phyloP scores from a whole-genome alignment of 2,329 filamentous ascomycete genomes.

The Tolypocladium pustulatum region DNA sequence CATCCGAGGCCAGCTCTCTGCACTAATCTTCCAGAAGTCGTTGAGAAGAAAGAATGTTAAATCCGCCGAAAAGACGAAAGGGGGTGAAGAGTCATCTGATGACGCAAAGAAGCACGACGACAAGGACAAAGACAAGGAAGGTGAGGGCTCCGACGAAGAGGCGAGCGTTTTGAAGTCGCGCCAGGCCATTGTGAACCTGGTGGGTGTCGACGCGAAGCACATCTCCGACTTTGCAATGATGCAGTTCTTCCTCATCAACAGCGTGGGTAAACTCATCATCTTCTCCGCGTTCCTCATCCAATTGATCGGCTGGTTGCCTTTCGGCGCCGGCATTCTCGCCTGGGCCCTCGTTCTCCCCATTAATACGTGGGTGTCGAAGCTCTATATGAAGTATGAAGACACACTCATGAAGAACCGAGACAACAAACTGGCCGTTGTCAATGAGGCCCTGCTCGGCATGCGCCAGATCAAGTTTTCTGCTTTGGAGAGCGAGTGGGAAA shows the following conservation, averaged over 20 bases:
- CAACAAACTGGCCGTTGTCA: conserved; percentile 63
- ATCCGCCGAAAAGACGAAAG: conserved; percentile 37
- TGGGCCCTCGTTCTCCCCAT: conserved; percentile 56
- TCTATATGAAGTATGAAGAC: conserved; percentile 55
- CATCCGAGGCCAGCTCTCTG: conserved; percentile 57
- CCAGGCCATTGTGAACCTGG: conserved; percentile 67
- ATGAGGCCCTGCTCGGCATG: conserved; percentile 68
- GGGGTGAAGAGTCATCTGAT: conserved; percentile 17
- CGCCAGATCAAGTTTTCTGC: conserved; percentile 80
- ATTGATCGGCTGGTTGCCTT: conserved; percentile 61
- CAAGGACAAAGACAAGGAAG: conserved; percentile 23
- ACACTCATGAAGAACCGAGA: conserved; percentile 67
- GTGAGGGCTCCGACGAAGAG: conserved; percentile 39
- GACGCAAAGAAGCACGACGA: conserved; percentile 9
- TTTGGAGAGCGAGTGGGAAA: conserved; percentile 64
- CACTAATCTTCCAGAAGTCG: conserved; percentile 66
- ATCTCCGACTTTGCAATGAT: conserved; percentile 58
- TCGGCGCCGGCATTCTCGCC: conserved; percentile 53
- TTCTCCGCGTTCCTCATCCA: conserved; percentile 56
- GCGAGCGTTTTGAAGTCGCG: conserved; percentile 39
- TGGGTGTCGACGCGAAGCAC: conserved; percentile 64
- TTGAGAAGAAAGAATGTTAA: conserved; percentile 71
- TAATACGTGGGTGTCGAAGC: conserved; percentile 56
- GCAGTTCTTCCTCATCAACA: conserved; percentile 54
- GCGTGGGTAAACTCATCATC: conserved; percentile 51